Base-by-base conservation (phyloP, 768 basidiomycete genomes). In the Hygrocybe coccinea region DNA sequence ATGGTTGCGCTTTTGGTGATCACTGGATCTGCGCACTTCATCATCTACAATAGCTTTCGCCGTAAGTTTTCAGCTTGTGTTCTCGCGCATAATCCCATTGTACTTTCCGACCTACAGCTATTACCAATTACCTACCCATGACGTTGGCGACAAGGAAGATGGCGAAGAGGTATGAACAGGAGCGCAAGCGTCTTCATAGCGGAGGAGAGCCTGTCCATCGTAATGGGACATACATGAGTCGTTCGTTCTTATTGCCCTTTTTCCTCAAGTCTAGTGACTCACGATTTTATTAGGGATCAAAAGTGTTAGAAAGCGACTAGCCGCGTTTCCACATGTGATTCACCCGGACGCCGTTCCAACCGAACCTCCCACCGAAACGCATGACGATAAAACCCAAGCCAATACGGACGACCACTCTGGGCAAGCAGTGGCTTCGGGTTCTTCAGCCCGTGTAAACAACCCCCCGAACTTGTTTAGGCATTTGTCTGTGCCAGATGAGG, bases 71-170 rank as follows among this genome's bases (percentile, higher is more conserved):
- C 3, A 29, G 8, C 29, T 24, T 21, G 36, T 36, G 15, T 21
- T 22, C 44, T 9, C 14, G 21, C 15, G 21, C 29, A 22, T 17
- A 2, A 14, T 17, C 21, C 21, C 17, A 24, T 56, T 10, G 56
- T n/a, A 12, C 1, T 10, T 37, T 35, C 21, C 25, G 3, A 14
- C 19, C 52, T 57, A 4, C 59, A 83, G 81, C 83, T 1, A 69
- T 87, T 21, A 69, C 74, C 33, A 64, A 76, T 15, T 78, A 78
- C 59, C 69, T 87, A 19, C 85, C 86, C 0, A 81, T 86, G 71
- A 82, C 83, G 0, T 67, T 88, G 43, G 83, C 85, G 1, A 83
- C 80, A 34, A 76, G 79, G 61, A 77, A 83, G 61, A 73, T 82
- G 68, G 73, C 70, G 4, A 71, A 74, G 48, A 67, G 72, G 50